Conservation (phyloP, 495 filamentous ascomycete genomes). For the Massariosphaeria phaeospora region DNA sequence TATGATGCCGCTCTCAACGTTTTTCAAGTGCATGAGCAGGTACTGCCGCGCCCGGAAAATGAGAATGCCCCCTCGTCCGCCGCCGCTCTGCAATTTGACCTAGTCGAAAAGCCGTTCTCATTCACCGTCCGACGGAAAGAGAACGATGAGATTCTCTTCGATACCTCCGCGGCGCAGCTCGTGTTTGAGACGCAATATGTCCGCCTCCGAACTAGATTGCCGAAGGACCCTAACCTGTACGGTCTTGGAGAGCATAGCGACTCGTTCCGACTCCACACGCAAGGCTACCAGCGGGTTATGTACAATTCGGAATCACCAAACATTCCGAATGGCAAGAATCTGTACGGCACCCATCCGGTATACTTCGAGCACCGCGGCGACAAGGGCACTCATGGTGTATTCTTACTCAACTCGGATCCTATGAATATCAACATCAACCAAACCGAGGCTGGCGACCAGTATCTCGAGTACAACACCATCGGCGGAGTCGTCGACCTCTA, state of each 20-base stretch:
- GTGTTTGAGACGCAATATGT: slow-evolving; percentile 80
- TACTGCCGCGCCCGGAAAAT: slow-evolving; percentile 57
- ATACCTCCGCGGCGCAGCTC: slow-evolving; percentile 58
- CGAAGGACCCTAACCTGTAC: slow-evolving; percentile 65
- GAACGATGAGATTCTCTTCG: slow-evolving; percentile 68
- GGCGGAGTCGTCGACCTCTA: slow-evolving; percentile 82
- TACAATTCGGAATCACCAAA: slow-evolving; percentile 72
- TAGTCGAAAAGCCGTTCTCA: slow-evolving; percentile 64
- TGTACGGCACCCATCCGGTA: slow-evolving; percentile 79
- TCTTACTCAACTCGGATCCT: slow-evolving; percentile 75
- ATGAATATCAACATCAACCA: slow-evolving; percentile 82
- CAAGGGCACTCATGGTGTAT: slow-evolving; percentile 68
- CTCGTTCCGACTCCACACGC: slow-evolving; percentile 63
- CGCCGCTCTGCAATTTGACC: slow-evolving; percentile 58
- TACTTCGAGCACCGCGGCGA: slow-evolving; percentile 74
- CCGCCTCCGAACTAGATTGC: slow-evolving; percentile 63
- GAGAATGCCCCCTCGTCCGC: slow-evolving; percentile 9
- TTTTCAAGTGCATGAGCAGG: slow-evolving; percentile 72
- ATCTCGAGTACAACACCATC: slow-evolving; percentile 77
- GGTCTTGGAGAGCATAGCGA: slow-evolving; percentile 80
- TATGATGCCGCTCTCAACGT: slow-evolving; percentile 67
- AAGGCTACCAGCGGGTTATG: slow-evolving; percentile 72
- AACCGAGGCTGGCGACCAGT: slow-evolving; percentile 56
- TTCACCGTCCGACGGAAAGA: slow-evolving; percentile 62
- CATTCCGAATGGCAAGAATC: slow-evolving; percentile 60